Conservation (phyloP, 129 eudicot genomes). For the Chrysanthemum lavandulifolium region DNA sequence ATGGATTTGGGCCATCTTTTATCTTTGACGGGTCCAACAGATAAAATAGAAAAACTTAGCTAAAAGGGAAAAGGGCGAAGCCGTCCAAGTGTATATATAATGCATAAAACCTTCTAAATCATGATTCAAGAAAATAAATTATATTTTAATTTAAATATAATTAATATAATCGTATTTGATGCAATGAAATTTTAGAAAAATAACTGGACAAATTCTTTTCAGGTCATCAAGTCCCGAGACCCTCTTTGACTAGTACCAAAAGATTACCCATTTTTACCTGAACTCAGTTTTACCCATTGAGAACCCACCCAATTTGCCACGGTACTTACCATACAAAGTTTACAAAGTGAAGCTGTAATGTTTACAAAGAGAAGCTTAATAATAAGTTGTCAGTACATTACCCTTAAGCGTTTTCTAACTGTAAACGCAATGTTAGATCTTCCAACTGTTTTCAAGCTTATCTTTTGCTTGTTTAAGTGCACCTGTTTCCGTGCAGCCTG, state of each 20-base stretch:
- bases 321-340: background rate
- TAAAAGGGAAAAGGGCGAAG: background rate
- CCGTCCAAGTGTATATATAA: background rate
- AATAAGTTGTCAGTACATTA: slow-evolving; percentile 27
- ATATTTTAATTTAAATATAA: background rate
- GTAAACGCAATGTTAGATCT: slow-evolving; percentile 95
- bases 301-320: background rate
- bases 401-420: slow-evolving; percentile 97
- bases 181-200: background rate
- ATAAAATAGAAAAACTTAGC: background rate
- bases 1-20: background rate
- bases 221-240: background rate
- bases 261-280: background rate
- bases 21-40: background rate
- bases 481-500: slow-evolving; percentile 98
- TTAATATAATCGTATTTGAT: background rate
- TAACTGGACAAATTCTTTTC: background rate
- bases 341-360: slow-evolving; percentile 1
- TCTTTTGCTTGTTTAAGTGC: slow-evolving; percentile 96
- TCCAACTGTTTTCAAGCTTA: slow-evolving; percentile 92
- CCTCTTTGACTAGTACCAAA: background rate
- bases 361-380: too few species aligned
- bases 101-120: background rate
- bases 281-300: background rate
- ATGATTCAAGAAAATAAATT: background rate